Conservation (phyloP, 345 rosid species). For the Durio zibethinus region DNA sequence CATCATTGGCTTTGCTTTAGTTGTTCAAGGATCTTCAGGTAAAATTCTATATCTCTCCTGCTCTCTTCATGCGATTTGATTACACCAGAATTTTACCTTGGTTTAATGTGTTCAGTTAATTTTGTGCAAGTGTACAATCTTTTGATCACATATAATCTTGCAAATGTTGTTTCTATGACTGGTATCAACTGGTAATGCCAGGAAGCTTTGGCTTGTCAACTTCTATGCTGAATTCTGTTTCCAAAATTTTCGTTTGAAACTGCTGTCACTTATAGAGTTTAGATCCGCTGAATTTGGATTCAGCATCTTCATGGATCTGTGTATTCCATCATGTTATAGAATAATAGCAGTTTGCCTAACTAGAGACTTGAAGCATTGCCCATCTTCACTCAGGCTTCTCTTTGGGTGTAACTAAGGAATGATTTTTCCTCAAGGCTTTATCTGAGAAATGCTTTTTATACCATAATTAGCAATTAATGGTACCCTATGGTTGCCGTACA, state of each 20-base stretch:
- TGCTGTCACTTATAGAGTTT: background rate
- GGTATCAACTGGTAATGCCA: background rate
- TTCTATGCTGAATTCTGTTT: background rate
- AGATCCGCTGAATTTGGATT: constrained; percentile 13
- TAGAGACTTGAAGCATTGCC: background rate
- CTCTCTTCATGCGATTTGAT: background rate
- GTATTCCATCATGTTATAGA: background rate
- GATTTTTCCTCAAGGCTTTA: background rate
- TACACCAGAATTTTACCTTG: background rate
- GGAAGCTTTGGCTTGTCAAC: background rate
- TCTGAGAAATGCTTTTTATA: background rate
- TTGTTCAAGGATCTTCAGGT: constrained; percentile 56
- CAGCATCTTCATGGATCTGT: constrained; percentile 13
- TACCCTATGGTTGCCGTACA: background rate
- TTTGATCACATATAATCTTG: constrained; percentile 11
- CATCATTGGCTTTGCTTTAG: constrained; percentile 36
- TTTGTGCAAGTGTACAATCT: constrained; percentile 8
- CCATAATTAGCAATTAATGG: background rate
- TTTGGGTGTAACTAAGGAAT: background rate
- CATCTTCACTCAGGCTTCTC: background rate
- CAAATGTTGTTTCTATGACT: background rate
- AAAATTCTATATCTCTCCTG: background rate
- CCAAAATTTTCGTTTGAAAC: background rate
- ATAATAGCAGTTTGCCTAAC: constrained; percentile 3
- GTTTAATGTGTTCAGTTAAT: background rate